Evolutionary conservation across 202 grass and related monocot genomes (phyloP), one percentile per base, ranked within the genome.

Genomic region (Bolboschoenoplectus hybrid): DNA sequence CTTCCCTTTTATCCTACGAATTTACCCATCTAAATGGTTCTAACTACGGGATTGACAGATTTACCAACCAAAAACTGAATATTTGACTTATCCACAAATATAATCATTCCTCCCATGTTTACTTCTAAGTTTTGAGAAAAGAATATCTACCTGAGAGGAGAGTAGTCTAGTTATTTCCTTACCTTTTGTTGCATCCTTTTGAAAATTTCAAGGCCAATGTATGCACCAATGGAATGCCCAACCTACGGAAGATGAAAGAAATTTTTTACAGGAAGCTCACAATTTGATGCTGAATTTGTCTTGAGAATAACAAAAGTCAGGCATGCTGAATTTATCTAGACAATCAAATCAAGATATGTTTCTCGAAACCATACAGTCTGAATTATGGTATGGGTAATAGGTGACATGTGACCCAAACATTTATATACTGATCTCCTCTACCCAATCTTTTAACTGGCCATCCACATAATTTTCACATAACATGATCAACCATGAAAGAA

Each of bases 151-250:
- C 1, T 56, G 34, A 81, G 44, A 57, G 69, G 80, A 12, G 62
- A 35, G 69, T 46, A 34, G 6, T 67, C 8, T 79, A 65, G 20
- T 74, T 75, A 85, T 44, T 9, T 17, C 19, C 32, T 61, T 47
- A 95, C 95, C 95, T 93, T 92, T 44, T 90, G 88, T 65, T 86
- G 91, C 68, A 91, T 50, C 62, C 85, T 89, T 84, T 94, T 97
- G 71, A 95, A 95, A 81, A 95, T 84, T 87, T 97, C 90, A 65
- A 97, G 44, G 68, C 88, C 84, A 85, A 97, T 93, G 81, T 93
- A 93, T 6, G 91, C 87, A 73, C 95, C 95, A 91, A 97, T 97
- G 43, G 95, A 97, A 92, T 97, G 95, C 1, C 95, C 95, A 87
- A 95, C 92, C 93, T 97, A 80, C 83, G 85, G 13, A 36, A 66